Percentiles rank a stretch among this genome's conserved stretches.
phyloP scores from a whole-genome alignment of 352 stramenopile species.

The Thalassiosira ordinaria region DNA sequence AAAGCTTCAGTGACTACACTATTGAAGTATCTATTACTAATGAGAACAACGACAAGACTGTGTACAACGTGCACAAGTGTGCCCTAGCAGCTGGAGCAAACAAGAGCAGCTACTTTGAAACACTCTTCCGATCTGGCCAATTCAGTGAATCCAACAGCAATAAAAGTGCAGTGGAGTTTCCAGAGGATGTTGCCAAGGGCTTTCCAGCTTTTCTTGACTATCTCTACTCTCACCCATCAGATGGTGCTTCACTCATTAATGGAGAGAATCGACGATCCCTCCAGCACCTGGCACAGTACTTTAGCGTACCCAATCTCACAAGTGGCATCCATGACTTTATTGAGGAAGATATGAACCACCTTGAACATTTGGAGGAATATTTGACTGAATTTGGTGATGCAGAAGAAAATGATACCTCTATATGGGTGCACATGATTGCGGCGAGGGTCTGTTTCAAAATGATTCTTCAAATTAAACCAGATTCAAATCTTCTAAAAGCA shows the following conservation, averaged over 20 bases:
- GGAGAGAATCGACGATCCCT: slow-evolving; percentile 19
- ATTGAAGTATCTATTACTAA: slow-evolving; percentile 15
- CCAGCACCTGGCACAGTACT: slow-evolving; percentile 26
- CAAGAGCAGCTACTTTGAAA: slow-evolving; percentile 40
- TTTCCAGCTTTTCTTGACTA: slow-evolving; percentile 48
- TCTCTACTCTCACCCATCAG: slow-evolving; percentile 19
- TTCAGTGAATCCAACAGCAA: slow-evolving; percentile 4
- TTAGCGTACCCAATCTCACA: slow-evolving; percentile 16
- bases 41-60: neutral
- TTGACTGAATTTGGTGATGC: slow-evolving; percentile 13
- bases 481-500: slow-evolving; percentile 3
- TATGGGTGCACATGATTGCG: neutral
- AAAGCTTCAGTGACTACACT: slow-evolving; percentile 16
- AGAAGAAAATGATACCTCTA: slow-evolving; percentile 10
- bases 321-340: slow-evolving; percentile 23
- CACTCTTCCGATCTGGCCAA: slow-evolving; percentile 13
- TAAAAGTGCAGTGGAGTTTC: slow-evolving; percentile 24
- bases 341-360: slow-evolving; percentile 9
- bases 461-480: slow-evolving; percentile 20
- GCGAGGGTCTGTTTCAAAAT: slow-evolving; percentile 10
- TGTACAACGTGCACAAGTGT: slow-evolving; percentile 31
- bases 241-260: slow-evolving; percentile 10
- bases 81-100: slow-evolving; percentile 12
- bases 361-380: slow-evolving; percentile 24
- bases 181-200: neutral